Percentiles rank a stretch among this genome's conserved stretches.
Evolutionary conservation across 768 basidiomycete species (phyloP).

Genomic region (Lyophyllum semitale): DNA sequence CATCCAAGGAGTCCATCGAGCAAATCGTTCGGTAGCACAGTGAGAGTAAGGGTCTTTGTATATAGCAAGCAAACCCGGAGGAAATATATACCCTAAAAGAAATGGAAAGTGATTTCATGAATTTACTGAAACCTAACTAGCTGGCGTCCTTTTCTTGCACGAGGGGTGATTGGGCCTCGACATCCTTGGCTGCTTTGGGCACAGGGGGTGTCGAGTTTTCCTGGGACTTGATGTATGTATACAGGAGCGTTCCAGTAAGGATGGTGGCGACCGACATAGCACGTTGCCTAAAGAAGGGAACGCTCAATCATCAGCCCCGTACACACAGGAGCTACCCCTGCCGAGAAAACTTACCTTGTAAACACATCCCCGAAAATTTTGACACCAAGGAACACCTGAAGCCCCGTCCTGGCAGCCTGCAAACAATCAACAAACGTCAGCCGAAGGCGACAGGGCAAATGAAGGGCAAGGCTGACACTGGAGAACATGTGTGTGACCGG

Average conservation of each 20-base stretch:
- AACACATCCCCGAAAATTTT: conserved; percentile 70
- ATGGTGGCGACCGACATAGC: conserved; percentile 61
- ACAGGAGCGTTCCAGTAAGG: conserved; percentile 65
- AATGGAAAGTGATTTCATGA: neutral
- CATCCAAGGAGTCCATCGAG: no score
- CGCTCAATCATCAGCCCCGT: neutral
- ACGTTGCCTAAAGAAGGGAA: conserved; percentile 46
- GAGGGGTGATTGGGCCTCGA: conserved; percentile 16
- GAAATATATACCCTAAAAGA: neutral
- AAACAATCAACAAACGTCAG: neutral
- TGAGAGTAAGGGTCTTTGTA: neutral
- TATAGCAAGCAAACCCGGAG: neutral
- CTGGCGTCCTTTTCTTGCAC: conserved; percentile 5
- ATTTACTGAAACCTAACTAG: neutral
- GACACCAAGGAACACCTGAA: conserved; percentile 69
- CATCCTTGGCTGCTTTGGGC: conserved; percentile 10
- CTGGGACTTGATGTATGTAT: conserved; percentile 63
- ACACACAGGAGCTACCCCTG: neutral
- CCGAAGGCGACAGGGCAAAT: neutral
- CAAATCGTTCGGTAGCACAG: no score
- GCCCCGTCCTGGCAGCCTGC: conserved; percentile 77
- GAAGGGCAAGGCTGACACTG: conserved; percentile 24
- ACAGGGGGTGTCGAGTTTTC: conserved; percentile 36
- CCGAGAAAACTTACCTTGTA: conserved; percentile 45
- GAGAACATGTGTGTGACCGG: conserved; percentile 87